Evolutionary conservation across 192 early-diverging fungal genomes (phyloP).

Genomic region (Coemansia sp.): DNA sequence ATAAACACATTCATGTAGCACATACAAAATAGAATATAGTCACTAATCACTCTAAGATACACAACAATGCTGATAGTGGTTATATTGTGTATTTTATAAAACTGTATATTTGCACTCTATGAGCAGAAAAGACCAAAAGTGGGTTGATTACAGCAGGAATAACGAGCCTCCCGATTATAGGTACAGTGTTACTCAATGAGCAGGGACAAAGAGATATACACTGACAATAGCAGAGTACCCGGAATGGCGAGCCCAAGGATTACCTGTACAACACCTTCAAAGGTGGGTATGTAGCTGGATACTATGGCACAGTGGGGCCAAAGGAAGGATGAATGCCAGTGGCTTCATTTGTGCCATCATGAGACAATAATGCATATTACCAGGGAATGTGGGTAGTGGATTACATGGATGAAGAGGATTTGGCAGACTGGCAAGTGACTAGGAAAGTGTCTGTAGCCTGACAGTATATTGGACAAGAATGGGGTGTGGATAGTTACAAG

Average conservation of each 20-base stretch:
- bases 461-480: neutral
- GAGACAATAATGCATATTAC: conserved; percentile 55
- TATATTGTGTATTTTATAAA: too few relatives aligned
- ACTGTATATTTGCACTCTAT: too few relatives aligned
- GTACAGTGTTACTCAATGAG: conserved; percentile 20
- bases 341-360: conserved; percentile 75
- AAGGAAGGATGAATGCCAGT: conserved; percentile 74
- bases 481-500: neutral
- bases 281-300: conserved; percentile 92
- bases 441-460: conserved; percentile 2
- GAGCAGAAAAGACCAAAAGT: neutral
- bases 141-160: neutral
- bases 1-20: too few relatives aligned
- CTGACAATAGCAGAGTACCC: conserved; percentile 21
- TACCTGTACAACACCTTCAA: conserved; percentile 89
- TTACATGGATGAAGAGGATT: conserved; percentile 97
- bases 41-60: too few relatives aligned
- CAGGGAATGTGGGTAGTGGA: conserved; percentile 63
- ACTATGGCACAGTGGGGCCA: conserved; percentile 93
- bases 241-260: conserved; percentile 68
- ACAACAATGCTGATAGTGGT: too few relatives aligned
- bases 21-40: too few relatives aligned
- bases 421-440: conserved; percentile 51
- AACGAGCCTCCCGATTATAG: conserved; percentile 30
- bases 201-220: conserved; percentile 1